A percentile compares a stretch with the other conserved stretches of the same genome.
These are phyloP conservation scores for Xylaria longipes DNA, from an alignment of 495 filamentous ascomycete genomes.

Conservation along the genomic window DNA sequence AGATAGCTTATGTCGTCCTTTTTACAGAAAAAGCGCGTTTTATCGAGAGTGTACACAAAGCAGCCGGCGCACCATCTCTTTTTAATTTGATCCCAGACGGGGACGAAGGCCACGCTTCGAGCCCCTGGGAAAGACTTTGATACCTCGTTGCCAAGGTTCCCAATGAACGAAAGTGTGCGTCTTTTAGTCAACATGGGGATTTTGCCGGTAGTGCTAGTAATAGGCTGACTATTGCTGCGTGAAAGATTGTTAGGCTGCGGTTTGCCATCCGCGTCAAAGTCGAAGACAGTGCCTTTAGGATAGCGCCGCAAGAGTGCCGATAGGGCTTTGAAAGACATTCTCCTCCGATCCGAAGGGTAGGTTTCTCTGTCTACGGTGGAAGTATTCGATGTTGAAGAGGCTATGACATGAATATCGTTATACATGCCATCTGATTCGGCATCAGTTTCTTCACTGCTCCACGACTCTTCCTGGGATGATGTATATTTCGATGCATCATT, in stretches of 20 bases:
- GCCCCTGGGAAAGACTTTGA: conserved; percentile 52
- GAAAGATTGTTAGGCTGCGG: conserved; percentile 25
- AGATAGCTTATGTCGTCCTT: conserved; percentile 51
- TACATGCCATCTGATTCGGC: not conserved
- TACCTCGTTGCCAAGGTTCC: conserved; percentile 16
- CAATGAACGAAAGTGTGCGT: conserved; percentile 17
- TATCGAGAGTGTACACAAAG: conserved; percentile 63
- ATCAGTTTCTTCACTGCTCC: conserved; percentile 11
- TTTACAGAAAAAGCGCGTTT: conserved; percentile 49
- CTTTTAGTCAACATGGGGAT: not conserved
- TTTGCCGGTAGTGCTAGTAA: conserved; percentile 13
- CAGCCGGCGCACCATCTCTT: conserved; percentile 72
- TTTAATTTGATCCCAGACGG: conserved; percentile 70
- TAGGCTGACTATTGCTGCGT: not conserved
- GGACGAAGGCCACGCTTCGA: conserved; percentile 60
- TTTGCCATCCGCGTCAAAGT: conserved; percentile 56
- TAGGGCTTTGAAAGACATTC: conserved; percentile 49
- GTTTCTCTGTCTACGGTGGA: conserved; percentile 36
- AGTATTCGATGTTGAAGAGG: conserved; percentile 41
- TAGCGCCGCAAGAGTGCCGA: conserved; percentile 62
- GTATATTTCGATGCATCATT: conserved; percentile 1
- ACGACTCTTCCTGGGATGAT: conserved; percentile 18
- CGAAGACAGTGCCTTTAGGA: conserved; percentile 65
- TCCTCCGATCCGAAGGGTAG: not conserved
- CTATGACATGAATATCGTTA: conserved; percentile 36